Conservation (phyloP, 371 early-diverging fungal species). For the Mucor circinelloides region DNA sequence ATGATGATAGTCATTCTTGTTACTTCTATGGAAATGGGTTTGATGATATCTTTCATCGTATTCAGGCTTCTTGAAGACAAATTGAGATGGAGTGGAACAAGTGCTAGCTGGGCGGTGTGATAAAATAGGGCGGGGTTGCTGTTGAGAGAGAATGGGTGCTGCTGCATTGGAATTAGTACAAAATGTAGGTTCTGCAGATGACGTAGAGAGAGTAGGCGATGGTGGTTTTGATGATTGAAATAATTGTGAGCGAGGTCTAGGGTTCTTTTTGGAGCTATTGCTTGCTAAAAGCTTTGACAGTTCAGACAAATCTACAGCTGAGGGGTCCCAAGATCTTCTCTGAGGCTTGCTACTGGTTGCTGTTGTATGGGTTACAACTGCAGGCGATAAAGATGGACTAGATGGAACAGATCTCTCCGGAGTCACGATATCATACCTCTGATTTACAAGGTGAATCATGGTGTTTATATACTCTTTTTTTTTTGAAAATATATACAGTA, state of each 20-base stretch:
- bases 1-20: background rate
- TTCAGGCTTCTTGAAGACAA: slow-evolving; percentile 40
- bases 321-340: slow-evolving; percentile 24
- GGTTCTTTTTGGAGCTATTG: slow-evolving; percentile 8
- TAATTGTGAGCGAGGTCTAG: slow-evolving; percentile 43
- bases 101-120: slow-evolving; percentile 28
- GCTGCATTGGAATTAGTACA: slow-evolving; percentile 23
- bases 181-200: slow-evolving; percentile 37
- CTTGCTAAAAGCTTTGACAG: slow-evolving; percentile 31
- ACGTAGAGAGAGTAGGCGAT: slow-evolving; percentile 32
- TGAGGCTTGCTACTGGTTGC: slow-evolving; percentile 41
- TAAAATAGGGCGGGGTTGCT: slow-evolving; percentile 26
- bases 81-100: slow-evolving; percentile 33
- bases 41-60: slow-evolving; percentile 34
- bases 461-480: background rate
- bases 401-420: slow-evolving; percentile 50
- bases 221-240: slow-evolving; percentile 38
- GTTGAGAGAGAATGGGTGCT: slow-evolving; percentile 26
- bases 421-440: slow-evolving; percentile 42
- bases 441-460: slow-evolving; percentile 42
- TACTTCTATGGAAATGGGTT: slow-evolving; percentile 32
- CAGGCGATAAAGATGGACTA: slow-evolving; percentile 48
- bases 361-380: slow-evolving; percentile 42
- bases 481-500: slow-evolving; percentile 1
- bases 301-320: slow-evolving; percentile 41